Conservation (phyloP, 371 early-diverging fungal genomes). For the Circinella umbellata region DNA sequence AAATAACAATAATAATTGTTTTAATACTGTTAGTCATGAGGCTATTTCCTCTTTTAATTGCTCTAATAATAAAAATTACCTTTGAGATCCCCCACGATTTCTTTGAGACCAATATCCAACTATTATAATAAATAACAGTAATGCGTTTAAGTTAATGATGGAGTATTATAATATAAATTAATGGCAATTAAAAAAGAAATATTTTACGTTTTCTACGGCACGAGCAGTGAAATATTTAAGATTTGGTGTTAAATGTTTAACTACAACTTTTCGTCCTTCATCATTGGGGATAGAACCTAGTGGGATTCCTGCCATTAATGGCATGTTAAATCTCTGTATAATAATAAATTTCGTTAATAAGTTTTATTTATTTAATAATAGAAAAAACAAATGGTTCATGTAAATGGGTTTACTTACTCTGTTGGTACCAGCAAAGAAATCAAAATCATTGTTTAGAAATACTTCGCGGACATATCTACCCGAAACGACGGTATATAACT, state of each 20-base stretch:
- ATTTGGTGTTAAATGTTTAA: conserved; percentile 15
- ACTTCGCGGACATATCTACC: conserved; percentile 25
- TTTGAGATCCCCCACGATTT: conserved; percentile 8
- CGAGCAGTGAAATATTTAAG: conserved; percentile 20
- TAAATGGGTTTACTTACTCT: conserved; percentile 8
- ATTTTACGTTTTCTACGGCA: conserved; percentile 15
- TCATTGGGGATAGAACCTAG: neutral
- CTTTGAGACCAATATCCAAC: conserved; percentile 5
- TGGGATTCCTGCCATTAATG: neutral
- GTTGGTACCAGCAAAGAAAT: conserved; percentile 15
- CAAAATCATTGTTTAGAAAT: conserved; percentile 24
- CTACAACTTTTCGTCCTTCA: conserved; percentile 1
- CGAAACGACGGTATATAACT: conserved; percentile 22
- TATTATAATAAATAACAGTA: neutral
- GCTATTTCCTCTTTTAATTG: neutral
- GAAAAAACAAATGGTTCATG: neutral
- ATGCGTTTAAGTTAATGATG: neutral
- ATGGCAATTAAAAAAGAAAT: neutral
- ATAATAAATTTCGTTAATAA: neutral
- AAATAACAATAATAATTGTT: neutral
- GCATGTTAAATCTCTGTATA: conserved; percentile 8
- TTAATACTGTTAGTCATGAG: no score
- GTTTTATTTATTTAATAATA: no score
- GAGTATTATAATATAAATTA: neutral
- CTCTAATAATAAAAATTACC: neutral